Base-by-base conservation (phyloP, 176 grass and related monocot species). In the Oryza meridionalis region DNA sequence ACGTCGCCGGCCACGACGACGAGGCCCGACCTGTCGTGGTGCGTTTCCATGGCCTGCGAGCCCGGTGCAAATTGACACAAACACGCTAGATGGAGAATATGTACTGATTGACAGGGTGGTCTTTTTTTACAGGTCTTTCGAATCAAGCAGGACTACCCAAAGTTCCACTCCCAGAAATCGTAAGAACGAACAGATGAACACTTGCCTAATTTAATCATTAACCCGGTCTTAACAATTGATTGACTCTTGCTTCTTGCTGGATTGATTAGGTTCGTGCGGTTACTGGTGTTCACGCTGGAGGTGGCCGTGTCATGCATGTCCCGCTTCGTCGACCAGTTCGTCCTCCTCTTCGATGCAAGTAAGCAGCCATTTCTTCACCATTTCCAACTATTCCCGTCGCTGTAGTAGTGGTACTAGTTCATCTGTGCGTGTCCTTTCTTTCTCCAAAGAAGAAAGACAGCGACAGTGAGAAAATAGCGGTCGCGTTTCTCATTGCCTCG, bases 321-420 rank as follows among this genome's bases (percentile, higher is more conserved):
- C 72, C 94, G 97, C 77, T 96, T 94, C 85, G 93, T 96, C 37
- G 97, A 94, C 70, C 90, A 96, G 81, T 92, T 99, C 81, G 93
- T 96, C 29, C 64, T 99, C 63, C 88, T 99, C 72, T 96, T 99
- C 71, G 97, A 99, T 44, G 97, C 97, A 66, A 96, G 97, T 99
- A 96, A 86, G 93, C 79, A 9, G 19, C 13, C 38, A 70, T 5
- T 62, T 62, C 58, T 62, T 24, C 58, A 24, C 58, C 58, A 62
- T 62, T 62, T 62, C 58, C 58, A 62, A 62, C 21, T 24, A 8
- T 24, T 62, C 58, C 17, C 21, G 58, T 24, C 8, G 19, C 58
- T 62, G 58, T 19, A 24, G 58, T 10, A 38, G 73, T 21, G 10
- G 58, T 10, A 38, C 64, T 21, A 26, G 46, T 17, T 43, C 65